A percentile compares a stretch with the other conserved stretches of the same genome.
Conservation (phyloP, 202 grass and related monocot species). For the Carex arenaria region DNA sequence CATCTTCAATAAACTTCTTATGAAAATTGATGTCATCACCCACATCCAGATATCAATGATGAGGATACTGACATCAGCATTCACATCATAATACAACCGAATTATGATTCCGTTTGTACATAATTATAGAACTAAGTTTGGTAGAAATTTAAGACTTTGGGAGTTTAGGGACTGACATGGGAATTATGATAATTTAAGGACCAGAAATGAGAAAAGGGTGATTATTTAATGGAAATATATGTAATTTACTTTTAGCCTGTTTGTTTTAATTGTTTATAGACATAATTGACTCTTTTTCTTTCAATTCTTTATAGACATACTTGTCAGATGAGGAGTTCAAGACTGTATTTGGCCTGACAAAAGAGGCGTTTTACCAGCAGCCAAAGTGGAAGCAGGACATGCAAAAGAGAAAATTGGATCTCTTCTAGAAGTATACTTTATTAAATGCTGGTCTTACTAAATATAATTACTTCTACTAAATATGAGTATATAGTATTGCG, state of each 20-base stretch:
- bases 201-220: neutral
- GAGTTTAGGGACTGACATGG: neutral
- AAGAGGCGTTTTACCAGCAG: slow-evolving; percentile 70
- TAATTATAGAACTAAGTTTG: neutral
- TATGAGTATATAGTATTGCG: slow-evolving; percentile 28
- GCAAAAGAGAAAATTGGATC: slow-evolving; percentile 79
- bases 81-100: neutral
- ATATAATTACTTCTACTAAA: slow-evolving; percentile 28
- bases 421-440: slow-evolving; percentile 45
- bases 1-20: neutral
- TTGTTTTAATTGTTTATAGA: slow-evolving; percentile 26
- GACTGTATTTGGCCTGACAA: slow-evolving; percentile 60
- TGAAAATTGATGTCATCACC: neutral
- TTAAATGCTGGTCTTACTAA: neutral
- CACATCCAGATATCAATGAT: neutral
- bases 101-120: neutral
- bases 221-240: neutral
- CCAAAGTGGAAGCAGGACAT: slow-evolving; percentile 93
- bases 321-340: slow-evolving; percentile 79
- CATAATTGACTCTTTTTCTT: slow-evolving; percentile 12
- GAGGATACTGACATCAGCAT: neutral
- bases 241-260: neutral
- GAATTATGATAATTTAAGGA: neutral
- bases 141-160: neutral
- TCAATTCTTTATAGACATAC: slow-evolving; percentile 44